These are phyloP conservation scores for Dipsacomyces acuminosporus DNA, from an alignment of 371 early-diverging fungal species.

Conservation along the genomic window DNA sequence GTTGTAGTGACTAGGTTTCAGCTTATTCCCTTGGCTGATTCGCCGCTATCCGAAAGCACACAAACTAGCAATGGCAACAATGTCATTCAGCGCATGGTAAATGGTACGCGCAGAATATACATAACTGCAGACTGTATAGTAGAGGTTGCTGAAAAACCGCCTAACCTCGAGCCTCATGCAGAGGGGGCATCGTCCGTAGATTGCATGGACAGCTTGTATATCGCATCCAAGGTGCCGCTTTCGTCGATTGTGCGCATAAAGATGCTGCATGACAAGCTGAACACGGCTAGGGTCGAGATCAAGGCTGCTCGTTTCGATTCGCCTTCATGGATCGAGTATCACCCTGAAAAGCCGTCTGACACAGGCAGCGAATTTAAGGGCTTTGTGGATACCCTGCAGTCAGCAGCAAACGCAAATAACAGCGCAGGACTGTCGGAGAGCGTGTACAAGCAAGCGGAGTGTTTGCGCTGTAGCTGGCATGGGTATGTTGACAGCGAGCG, in stretches of 20 bases:
- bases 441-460: slow-evolving; percentile 41
- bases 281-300: slow-evolving; percentile 9
- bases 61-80: slow-evolving; percentile 1
- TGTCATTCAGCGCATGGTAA: slow-evolving; percentile 4
- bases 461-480: slow-evolving; percentile 42
- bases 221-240: slow-evolving; percentile 5
- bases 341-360: too few species aligned
- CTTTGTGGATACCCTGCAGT: slow-evolving; percentile 2
- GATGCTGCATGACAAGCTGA: background rate
- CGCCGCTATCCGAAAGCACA: background rate
- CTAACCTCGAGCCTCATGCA: too few species aligned
- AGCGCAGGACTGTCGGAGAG: slow-evolving; percentile 5
- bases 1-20: slow-evolving; percentile 5
- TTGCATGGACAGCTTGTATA: background rate
- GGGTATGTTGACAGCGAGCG: slow-evolving; percentile 34
- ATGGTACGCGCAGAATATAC: slow-evolving; percentile 6
- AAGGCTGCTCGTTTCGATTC: slow-evolving; percentile 33
- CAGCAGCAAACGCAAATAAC: slow-evolving; percentile 8
- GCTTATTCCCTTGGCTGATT: slow-evolving; percentile 5
- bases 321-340: slow-evolving; percentile 17
- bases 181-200: background rate
- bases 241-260: slow-evolving; percentile 14
- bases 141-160: slow-evolving; percentile 1
- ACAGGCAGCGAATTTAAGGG: background rate
- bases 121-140: slow-evolving; percentile 12